Conservation (phyloP, 2,329 filamentous ascomycete species). For the Diaporthe citri region DNA sequence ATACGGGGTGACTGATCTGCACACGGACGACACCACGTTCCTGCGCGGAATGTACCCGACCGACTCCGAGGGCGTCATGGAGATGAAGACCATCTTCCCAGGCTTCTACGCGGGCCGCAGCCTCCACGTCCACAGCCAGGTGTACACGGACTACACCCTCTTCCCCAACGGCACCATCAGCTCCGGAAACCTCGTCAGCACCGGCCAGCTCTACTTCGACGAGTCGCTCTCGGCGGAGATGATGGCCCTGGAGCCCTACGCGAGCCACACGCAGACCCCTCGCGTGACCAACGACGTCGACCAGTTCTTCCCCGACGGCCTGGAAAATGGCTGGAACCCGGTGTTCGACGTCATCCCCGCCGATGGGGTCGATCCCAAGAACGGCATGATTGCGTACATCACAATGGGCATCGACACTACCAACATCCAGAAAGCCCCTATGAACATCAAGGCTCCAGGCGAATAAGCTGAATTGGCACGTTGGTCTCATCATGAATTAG, state of each 20-base stretch:
- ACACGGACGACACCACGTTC: slow-evolving; percentile 48
- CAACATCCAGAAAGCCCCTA: slow-evolving; percentile 9
- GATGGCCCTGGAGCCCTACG: slow-evolving; percentile 52
- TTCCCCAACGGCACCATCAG: slow-evolving; percentile 41
- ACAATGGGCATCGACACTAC: slow-evolving; percentile 33
- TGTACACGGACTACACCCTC: slow-evolving; percentile 43
- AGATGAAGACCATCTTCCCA: slow-evolving; percentile 46
- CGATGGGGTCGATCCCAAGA: slow-evolving; percentile 30
- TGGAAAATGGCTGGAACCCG: slow-evolving; percentile 24
- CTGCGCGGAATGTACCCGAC: slow-evolving; percentile 48
- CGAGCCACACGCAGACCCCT: slow-evolving; percentile 50
- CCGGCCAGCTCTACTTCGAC: slow-evolving; percentile 50
- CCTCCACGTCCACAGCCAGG: slow-evolving; percentile 45
- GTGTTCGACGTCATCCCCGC: slow-evolving; percentile 24
- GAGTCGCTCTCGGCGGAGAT: slow-evolving; percentile 48
- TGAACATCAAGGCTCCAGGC: slow-evolving; percentile 17
- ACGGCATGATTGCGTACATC: slow-evolving; percentile 38
- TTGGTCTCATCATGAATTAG: too few species aligned
- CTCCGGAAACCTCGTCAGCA: slow-evolving; percentile 46
- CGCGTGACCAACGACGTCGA: slow-evolving; percentile 49
- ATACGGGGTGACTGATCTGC: slow-evolving; percentile 43
- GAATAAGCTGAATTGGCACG: neutral
- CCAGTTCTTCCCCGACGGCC: slow-evolving; percentile 4
- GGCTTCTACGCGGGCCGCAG: slow-evolving; percentile 45
- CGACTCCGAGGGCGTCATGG: slow-evolving; percentile 45